Conservation (phyloP, 345 rosid species). For the Boechera divaricarpa region DNA sequence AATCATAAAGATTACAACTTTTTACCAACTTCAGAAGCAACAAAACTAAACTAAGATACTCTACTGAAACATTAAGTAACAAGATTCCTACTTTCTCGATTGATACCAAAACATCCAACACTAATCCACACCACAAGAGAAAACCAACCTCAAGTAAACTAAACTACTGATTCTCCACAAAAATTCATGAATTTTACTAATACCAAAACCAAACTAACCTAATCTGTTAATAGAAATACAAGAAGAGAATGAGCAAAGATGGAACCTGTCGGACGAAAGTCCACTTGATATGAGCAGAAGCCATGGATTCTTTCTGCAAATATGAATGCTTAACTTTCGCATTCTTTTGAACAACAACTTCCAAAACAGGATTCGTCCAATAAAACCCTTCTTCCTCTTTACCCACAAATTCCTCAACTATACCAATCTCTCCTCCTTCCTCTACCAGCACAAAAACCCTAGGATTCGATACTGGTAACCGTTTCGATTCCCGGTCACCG, state of each 20-base stretch:
- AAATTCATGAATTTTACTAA: neutral
- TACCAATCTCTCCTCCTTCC: constrained; percentile 79
- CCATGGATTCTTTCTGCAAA: constrained; percentile 75
- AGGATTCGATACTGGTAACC: constrained; percentile 84
- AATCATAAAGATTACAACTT: constrained; percentile 23
- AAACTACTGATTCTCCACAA: constrained; percentile 13
- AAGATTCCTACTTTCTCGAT: neutral
- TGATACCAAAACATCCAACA: neutral
- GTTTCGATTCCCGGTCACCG: constrained; percentile 58
- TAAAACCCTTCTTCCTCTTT: constrained; percentile 59
- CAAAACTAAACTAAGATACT: too few species aligned
- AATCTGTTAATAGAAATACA: neutral
- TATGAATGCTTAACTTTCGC: constrained; percentile 81
- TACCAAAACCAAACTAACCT: constrained; percentile 19
- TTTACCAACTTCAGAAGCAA: neutral
- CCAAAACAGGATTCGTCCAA: constrained; percentile 86
- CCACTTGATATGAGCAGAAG: constrained; percentile 90
- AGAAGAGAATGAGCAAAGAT: constrained; percentile 2
- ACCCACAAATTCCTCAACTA: constrained; percentile 75
- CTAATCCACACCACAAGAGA: neutral
- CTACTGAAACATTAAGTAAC: neutral
- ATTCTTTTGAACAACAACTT: constrained; percentile 63
- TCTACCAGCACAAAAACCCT: constrained; percentile 81
- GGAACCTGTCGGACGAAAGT: constrained; percentile 82
- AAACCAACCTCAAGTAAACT: constrained; percentile 10